Percentiles rank a stretch among this genome's conserved stretches.
Conservation (phyloP, 495 filamentous ascomycete genomes). For the Cercophora sp. region DNA sequence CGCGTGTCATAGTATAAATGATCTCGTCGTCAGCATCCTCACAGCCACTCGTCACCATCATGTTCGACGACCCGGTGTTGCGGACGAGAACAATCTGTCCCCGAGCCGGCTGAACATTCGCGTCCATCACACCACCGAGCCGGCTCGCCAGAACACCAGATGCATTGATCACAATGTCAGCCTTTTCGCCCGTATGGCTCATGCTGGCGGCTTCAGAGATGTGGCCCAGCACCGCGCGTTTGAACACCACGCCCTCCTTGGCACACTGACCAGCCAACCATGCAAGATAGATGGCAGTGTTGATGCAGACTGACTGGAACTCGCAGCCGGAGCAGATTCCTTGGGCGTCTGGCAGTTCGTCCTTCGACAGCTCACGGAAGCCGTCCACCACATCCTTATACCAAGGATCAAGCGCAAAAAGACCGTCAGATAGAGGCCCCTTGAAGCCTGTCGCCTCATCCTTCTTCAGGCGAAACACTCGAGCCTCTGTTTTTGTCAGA, state of each 20-base stretch:
- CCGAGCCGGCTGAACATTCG: slow-evolving; percentile 67
- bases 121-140: slow-evolving; percentile 81
- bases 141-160: slow-evolving; percentile 70
- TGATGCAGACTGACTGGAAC: slow-evolving; percentile 87
- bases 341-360: slow-evolving; percentile 3
- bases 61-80: slow-evolving; percentile 67
- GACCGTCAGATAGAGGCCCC: slow-evolving; percentile 45
- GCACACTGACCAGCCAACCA: slow-evolving; percentile 78
- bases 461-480: slow-evolving; percentile 39
- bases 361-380: slow-evolving; percentile 55
- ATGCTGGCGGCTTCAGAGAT: slow-evolving; percentile 63
- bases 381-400: slow-evolving; percentile 73
- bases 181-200: slow-evolving; percentile 59
- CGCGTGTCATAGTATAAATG: slow-evolving; percentile 89
- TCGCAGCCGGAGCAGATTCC: slow-evolving; percentile 63
- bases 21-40: slow-evolving; percentile 79
- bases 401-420: slow-evolving; percentile 73
- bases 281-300: slow-evolving; percentile 80
- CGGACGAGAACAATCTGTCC: slow-evolving; percentile 88
- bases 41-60: slow-evolving; percentile 71
- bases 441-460: slow-evolving; percentile 26
- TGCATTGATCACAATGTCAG: slow-evolving; percentile 79
- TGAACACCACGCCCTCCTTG: slow-evolving; percentile 62
- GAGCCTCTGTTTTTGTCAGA: slow-evolving; percentile 30
- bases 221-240: slow-evolving; percentile 56